Base-by-base conservation (phyloP, 257 asterid species). In the Solanum appendiculatum region DNA sequence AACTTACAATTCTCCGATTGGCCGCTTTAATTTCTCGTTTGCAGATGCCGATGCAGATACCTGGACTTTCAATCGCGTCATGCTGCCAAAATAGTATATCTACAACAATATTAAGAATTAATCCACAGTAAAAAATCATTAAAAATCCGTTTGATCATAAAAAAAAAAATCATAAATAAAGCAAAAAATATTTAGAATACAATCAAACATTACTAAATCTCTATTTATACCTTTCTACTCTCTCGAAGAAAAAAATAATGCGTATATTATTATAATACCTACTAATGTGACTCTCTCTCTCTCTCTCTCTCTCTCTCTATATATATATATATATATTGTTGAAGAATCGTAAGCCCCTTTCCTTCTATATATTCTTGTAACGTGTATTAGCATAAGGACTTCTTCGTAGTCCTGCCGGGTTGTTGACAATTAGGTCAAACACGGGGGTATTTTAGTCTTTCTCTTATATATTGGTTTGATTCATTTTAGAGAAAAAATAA, bases 41-140 rank as follows among this genome's bases (percentile, higher is more conserved):
- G 27, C 86, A 86, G 86, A 91, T 86, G 86, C 93, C 58, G 58
- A 48, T 48, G 21, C 58, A 5, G 58, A 48, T 48, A 87, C 94
- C 98, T 39, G 58, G 58, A 94, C 99, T 88, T 96, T 86, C 74
- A 90, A 85, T 83, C 98, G 96, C 93, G 93, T 94, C 99, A 97
- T 97, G 88, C 88, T 94, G n/a, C 90, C 88, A 88, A 93, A 34
- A 85, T 21, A 74, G 69, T 58, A 85, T 74, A 85, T 18, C 40
- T 88, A 86, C 44, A 89, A 78, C 5, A 86, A 88, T 36, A 20
- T 36, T 13, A 23, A 6, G 3, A 11, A 12, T 23, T 37, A 23
- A 74, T 39, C 82, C 42, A 39, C 3, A 74, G 20, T n/a, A 74
- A 74, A 23, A 2, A 23, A 39, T 74, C 33, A 54, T 16, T 18